Conservation (phyloP, 768 basidiomycete species). For the Pulveroboletus sp. region DNA sequence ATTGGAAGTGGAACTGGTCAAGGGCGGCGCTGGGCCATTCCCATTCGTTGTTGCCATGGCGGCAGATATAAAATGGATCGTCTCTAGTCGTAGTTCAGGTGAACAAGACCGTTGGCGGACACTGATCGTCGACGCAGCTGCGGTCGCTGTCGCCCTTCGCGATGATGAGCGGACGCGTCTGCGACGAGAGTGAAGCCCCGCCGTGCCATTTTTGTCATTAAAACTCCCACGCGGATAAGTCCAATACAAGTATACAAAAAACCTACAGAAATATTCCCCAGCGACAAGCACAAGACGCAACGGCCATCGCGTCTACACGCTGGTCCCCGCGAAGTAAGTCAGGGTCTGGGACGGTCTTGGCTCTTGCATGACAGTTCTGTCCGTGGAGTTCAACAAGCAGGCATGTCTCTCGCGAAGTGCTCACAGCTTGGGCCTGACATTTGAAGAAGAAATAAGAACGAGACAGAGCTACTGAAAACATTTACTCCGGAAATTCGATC, state of each 20-base stretch:
- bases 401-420: too few species aligned
- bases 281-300: too few species aligned
- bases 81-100: constrained; percentile 10
- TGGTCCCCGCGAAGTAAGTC: too few species aligned
- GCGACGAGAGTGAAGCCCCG: neutral
- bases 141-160: constrained; percentile 18
- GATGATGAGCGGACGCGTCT: constrained; percentile 26
- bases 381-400: too few species aligned
- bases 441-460: too few species aligned
- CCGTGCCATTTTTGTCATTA: neutral
- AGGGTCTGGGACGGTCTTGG: too few species aligned
- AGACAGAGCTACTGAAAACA: too few species aligned
- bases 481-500: too few species aligned
- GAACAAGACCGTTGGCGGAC: neutral
- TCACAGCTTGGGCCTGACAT: too few species aligned
- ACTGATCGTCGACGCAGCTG: constrained; percentile 7
- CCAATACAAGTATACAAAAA: constrained; percentile 7
- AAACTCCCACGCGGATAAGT: constrained; percentile 23
- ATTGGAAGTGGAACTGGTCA: constrained; percentile 29
- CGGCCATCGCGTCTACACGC: too few species aligned
- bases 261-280: neutral
- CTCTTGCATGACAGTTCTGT: too few species aligned
- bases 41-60: constrained; percentile 22
- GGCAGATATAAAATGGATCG: constrained; percentile 5
- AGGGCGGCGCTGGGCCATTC: constrained; percentile 23